These are phyloP conservation scores for Pseudogymnoascus sp. DNA, from an alignment of 2,329 filamentous ascomycete species.

Conservation along the genomic window DNA sequence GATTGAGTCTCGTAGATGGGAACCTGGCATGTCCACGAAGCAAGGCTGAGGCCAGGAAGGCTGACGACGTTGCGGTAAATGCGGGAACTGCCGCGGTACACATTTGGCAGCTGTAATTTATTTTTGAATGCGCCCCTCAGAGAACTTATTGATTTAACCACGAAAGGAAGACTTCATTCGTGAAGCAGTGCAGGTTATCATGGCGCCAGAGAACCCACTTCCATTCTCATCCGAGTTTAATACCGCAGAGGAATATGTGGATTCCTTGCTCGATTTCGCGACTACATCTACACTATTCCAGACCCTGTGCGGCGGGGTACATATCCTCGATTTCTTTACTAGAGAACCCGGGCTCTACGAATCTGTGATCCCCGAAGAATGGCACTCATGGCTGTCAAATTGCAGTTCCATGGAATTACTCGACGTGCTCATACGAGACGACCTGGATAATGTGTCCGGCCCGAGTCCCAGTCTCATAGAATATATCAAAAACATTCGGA, in stretches of 20 bases:
- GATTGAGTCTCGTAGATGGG: slow-evolving; percentile 1
- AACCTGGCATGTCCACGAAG: background rate
- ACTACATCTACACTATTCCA: slow-evolving; percentile 69
- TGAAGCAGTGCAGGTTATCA: background rate
- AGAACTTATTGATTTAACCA: background rate
- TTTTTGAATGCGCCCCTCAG: background rate
- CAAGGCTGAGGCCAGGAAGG: slow-evolving; percentile 5
- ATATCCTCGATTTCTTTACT: slow-evolving; percentile 94
- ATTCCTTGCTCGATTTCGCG: slow-evolving; percentile 68
- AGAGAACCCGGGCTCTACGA: slow-evolving; percentile 75
- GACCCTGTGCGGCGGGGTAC: slow-evolving; percentile 90
- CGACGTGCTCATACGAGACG: slow-evolving; percentile 71
- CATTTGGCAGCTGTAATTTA: slow-evolving; percentile 2
- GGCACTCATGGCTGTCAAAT: slow-evolving; percentile 68
- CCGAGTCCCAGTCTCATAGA: slow-evolving; percentile 48
- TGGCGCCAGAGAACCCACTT: slow-evolving; percentile 43
- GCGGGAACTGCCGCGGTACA: background rate
- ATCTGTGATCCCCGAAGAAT: slow-evolving; percentile 66
- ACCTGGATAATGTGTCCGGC: slow-evolving; percentile 44
- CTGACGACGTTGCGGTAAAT: slow-evolving; percentile 2
- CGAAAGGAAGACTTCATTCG: background rate
- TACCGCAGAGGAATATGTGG: slow-evolving; percentile 67
- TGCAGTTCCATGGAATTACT: slow-evolving; percentile 68
- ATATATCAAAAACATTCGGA: slow-evolving; percentile 66
- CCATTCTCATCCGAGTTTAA: slow-evolving; percentile 65